phyloP scores from a whole-genome alignment of 768 basidiomycete genomes.

The Suillus discolor region DNA sequence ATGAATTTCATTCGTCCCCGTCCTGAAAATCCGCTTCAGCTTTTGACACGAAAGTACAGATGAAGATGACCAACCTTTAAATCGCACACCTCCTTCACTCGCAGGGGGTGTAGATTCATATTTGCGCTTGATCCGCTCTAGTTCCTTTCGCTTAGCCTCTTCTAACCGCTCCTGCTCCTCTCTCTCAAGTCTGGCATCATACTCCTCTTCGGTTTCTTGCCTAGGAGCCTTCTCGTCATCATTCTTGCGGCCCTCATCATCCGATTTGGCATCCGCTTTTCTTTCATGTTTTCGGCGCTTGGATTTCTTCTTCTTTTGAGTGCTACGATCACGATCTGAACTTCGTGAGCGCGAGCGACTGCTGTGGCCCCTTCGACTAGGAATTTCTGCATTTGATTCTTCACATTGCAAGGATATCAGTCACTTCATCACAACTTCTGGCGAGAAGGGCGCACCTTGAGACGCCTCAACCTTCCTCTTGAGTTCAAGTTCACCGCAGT shows the following conservation, averaged over 20 bases:
- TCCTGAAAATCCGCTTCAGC: constrained; percentile 34
- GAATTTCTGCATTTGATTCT: background rate
- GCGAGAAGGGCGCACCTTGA: constrained; percentile 17
- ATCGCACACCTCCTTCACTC: constrained; percentile 53
- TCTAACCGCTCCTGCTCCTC: constrained; percentile 65
- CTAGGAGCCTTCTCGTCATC: constrained; percentile 13
- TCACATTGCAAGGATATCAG: constrained; percentile 8
- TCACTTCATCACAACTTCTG: background rate
- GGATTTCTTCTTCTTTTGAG: constrained; percentile 29
- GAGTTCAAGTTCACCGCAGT: constrained; percentile 86
- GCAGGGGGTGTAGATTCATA: constrained; percentile 36
- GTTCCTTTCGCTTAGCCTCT: constrained; percentile 45
- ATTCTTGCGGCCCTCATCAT: constrained; percentile 14
- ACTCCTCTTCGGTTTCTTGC: constrained; percentile 72
- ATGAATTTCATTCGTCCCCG: constrained; percentile 70
- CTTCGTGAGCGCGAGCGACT: constrained; percentile 31
- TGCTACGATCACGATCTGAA: constrained; percentile 23
- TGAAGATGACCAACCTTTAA: constrained; percentile 52
- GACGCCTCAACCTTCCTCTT: constrained; percentile 33
- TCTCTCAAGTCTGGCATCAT: constrained; percentile 66
- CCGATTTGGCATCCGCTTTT: constrained; percentile 6
- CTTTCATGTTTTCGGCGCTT: constrained; percentile 20
- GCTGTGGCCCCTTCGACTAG: constrained; percentile 24
- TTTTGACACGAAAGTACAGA: background rate
- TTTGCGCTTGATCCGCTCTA: constrained; percentile 49